These are phyloP conservation scores for Pichia exigua DNA, from an alignment of 805 yeast genomes.

Conservation along the genomic window DNA sequence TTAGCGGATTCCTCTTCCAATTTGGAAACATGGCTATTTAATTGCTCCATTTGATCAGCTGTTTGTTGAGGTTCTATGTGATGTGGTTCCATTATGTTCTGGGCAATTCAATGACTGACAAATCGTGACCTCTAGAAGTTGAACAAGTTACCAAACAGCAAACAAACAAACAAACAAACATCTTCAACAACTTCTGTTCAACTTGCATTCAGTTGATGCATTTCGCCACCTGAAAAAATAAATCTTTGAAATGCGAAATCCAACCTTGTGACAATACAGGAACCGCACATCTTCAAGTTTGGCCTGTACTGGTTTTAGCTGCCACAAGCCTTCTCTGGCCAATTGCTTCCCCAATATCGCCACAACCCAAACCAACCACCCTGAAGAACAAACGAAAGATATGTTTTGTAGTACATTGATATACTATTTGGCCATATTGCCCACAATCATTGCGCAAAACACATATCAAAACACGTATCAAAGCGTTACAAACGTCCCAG, in stretches of 20 bases:
- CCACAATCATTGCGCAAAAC: not conserved
- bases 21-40: conserved; percentile 40
- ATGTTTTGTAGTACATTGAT: not conserved
- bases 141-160: not conserved
- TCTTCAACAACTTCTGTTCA: no score
- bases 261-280: not conserved
- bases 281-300: no score
- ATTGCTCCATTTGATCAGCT: conserved; percentile 23
- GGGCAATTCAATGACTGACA: not conserved
- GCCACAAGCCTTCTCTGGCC: not conserved
- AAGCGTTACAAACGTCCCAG: no score
- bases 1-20: conserved; percentile 59
- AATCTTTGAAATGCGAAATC: not conserved
- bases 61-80: not conserved
- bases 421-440: not conserved
- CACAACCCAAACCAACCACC: no score
- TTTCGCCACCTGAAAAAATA: not conserved
- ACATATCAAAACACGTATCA: no score
- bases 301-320: no score
- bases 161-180: not conserved
- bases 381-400: not conserved
- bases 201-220: not conserved
- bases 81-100: not conserved
- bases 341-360: no score
- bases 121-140: not conserved